These are phyloP conservation scores for Salix brachista DNA, from an alignment of 345 rosid genomes.

Conservation along the genomic window DNA sequence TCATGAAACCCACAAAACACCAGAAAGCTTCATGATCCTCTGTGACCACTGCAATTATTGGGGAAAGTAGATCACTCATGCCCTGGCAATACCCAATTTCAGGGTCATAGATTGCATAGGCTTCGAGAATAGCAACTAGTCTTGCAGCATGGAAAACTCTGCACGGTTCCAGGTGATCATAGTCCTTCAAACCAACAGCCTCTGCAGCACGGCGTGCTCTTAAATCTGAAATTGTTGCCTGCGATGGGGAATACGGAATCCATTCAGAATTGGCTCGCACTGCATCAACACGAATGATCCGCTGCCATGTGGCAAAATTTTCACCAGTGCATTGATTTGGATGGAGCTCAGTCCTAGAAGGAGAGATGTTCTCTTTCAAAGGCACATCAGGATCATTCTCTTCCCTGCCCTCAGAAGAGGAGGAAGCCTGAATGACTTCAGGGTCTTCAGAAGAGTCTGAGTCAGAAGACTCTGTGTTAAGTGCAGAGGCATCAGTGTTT, in stretches of 20 bases:
- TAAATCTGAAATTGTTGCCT: conserved; percentile 54
- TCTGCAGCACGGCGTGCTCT: conserved; percentile 64
- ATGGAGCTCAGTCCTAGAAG: conserved; percentile 29
- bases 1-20: conserved; percentile 96
- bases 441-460: conserved; percentile 73
- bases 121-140: conserved; percentile 88
- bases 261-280: conserved; percentile 91
- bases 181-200: conserved; percentile 76
- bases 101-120: conserved; percentile 81
- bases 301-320: conserved; percentile 80
- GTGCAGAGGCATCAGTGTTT: conserved; percentile 50
- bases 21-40: conserved; percentile 95
- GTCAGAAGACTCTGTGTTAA: conserved; percentile 70
- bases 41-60: conserved; percentile 63
- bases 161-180: conserved; percentile 65
- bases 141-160: conserved; percentile 91
- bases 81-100: conserved; percentile 99
- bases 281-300: conserved; percentile 95
- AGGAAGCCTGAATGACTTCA: conserved; percentile 46
- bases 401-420: conserved; percentile 40
- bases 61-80: conserved; percentile 96
- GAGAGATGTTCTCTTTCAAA: conserved; percentile 32
- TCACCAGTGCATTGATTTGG: conserved; percentile 39
- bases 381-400: conserved; percentile 33
- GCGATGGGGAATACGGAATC: conserved; percentile 53